A percentile compares a stretch with the other conserved stretches of the same genome.
Evolutionary conservation across 495 filamentous ascomycete species (phyloP).

Genomic region (Daldinia grandis): DNA sequence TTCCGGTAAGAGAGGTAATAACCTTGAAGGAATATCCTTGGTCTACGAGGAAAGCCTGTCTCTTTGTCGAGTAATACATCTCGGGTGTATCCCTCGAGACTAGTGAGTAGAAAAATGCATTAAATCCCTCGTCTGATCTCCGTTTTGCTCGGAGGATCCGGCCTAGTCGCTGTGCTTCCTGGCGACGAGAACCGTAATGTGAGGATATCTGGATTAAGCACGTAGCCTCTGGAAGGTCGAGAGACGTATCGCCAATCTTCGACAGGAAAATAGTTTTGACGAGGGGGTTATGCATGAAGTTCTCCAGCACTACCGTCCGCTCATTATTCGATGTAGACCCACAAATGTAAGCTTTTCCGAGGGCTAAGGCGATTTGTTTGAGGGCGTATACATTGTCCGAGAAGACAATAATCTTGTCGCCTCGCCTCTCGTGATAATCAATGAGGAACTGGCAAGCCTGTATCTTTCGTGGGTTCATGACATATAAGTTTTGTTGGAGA

Average conservation of each 20-base stretch:
- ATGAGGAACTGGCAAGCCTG: constrained; percentile 97
- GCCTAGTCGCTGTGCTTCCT: constrained; percentile 94
- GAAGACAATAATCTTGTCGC: constrained; percentile 99
- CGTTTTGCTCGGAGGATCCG: constrained; percentile 96
- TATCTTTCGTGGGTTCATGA: constrained; percentile 98
- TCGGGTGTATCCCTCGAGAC: constrained; percentile 97
- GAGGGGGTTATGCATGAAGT: constrained; percentile 93
- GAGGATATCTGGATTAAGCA: constrained; percentile 98
- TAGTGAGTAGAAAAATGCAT: constrained; percentile 98
- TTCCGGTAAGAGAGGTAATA: constrained; percentile 93
- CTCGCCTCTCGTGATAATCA: constrained; percentile 93
- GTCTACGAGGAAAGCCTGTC: constrained; percentile 97
- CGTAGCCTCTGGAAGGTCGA: constrained; percentile 96
- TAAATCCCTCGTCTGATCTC: constrained; percentile 98
- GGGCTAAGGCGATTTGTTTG: constrained; percentile 80
- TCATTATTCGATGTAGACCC: constrained; percentile 88
- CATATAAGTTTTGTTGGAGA: constrained; percentile 80
- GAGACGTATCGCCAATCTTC: constrained; percentile 97
- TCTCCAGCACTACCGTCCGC: constrained; percentile 88
- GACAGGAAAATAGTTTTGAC: constrained; percentile 98
- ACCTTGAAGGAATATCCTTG: constrained; percentile 99
- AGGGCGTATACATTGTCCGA: constrained; percentile 98
- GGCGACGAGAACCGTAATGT: constrained; percentile 96
- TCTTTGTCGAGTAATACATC: constrained; percentile 98
- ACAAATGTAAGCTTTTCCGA: constrained; percentile 92